Base-by-base conservation (phyloP, 163 green algal species). In the Scenedesmus sp. region DNA sequence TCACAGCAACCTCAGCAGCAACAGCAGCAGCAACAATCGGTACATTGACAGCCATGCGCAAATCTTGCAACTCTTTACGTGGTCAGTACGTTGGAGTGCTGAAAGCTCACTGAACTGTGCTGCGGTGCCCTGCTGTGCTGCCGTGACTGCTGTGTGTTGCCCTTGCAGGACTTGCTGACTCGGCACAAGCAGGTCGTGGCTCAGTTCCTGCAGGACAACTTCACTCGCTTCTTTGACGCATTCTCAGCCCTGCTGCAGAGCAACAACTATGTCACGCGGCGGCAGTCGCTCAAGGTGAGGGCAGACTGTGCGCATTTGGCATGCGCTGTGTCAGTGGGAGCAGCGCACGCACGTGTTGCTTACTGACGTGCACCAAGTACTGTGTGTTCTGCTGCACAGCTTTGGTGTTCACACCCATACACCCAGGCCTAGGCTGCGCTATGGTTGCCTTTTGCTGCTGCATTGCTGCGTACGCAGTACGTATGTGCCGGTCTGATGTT, bases 181-280 rank as follows among this genome's bases (percentile, higher is more conserved):
- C 93, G 97, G 56, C 97, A 99, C 93, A 99, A 99, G 88, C 33
- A 76, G 2, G 85, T 98, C n/a, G 97, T 99, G 12, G 95, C 96
- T 4, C 78, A 92, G n/a, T 99, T 96, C 93, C 94, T 99, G 82
- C 79, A 87, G 7, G 90, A 96, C 15, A 92, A 99, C 84, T 99
- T 98, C 94, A 83, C 95, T 82, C 92, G 95, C 85, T 99, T 99
- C 93, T 98, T 99, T 92, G 53, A 93, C 0, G 56, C 88, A 15
- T 99, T 97, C 93, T 92, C 92, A 22, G 92, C 94, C 87, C 93
- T 99, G 82, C 94, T 99, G 82, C 88, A 95, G 92, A 97, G 94
- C 3, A 94, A 94, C 53, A 99, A 99, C 92, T 99, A 99, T 90
- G 97, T 99, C 68, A 98, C 97, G 5, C 90, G 96, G 46, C 94